phyloP scores from a whole-genome alignment of 148 eudicot species.

The Nepenthes gracilis region DNA sequence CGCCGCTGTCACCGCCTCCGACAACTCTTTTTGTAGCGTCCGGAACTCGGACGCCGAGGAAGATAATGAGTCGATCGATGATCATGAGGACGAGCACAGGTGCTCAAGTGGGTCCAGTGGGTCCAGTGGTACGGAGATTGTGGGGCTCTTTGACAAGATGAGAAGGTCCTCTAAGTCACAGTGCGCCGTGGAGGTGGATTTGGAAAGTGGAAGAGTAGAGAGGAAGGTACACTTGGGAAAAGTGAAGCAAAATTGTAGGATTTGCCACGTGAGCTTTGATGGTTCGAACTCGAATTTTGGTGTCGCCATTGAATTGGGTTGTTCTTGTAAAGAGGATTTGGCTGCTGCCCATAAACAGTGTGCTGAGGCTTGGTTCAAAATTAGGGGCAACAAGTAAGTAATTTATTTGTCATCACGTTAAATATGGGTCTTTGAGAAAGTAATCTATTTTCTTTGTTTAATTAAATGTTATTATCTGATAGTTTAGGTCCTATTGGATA shows the following conservation, averaged over 20 bases:
- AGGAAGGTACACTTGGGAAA: conserved; percentile 27
- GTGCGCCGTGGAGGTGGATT: conserved; percentile 35
- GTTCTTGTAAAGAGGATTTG: conserved; percentile 81
- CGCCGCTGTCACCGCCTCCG: not conserved
- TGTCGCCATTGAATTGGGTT: conserved; percentile 66
- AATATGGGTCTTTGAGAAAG: not conserved
- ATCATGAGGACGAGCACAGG: not conserved
- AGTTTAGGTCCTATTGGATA: not conserved
- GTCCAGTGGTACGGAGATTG: not conserved
- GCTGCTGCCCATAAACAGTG: conserved; percentile 83
- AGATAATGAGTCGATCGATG: not conserved
- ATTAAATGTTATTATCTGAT: not conserved
- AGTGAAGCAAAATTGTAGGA: conserved; percentile 62
- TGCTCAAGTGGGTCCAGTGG: too few species aligned
- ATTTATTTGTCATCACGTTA: not conserved
- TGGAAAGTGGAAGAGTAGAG: conserved; percentile 27
- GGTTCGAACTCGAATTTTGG: conserved; percentile 43
- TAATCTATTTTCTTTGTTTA: not conserved
- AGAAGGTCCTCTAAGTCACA: conserved; percentile 10
- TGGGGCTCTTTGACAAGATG: not conserved
- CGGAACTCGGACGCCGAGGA: not conserved
- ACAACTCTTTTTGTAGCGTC: not conserved
- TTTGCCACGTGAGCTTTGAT: conserved; percentile 62
- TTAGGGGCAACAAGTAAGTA: conserved; percentile 81
- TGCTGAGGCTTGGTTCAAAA: conserved; percentile 94